Base-by-base conservation (phyloP, 164 flowering plant genomes). In the Warburgia ugandensis region DNA sequence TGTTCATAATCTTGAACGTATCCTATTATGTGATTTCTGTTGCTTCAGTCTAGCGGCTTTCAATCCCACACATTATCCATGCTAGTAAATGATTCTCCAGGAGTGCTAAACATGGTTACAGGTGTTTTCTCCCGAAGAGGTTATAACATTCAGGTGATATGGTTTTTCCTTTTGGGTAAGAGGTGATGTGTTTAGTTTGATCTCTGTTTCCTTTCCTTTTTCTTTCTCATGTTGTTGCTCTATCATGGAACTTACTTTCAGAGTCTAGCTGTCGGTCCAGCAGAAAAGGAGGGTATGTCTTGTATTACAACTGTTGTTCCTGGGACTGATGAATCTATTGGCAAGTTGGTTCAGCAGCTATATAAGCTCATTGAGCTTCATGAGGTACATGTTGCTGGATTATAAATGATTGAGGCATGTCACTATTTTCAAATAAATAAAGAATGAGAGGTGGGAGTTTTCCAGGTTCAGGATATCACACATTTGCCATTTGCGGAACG, bases 291-390 rank as follows among this genome's bases (percentile, higher is more conserved):
- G 65, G 99, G 99, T 1, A 54, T 74, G 35, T 94, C 99, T 45
- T 90, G 96, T 47, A 84, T 94, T 55, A 94, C 92, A 51, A 94
- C 99, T 32, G 99, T 94, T 58, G 94, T 94, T 63, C 97, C 94
- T 53, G 99, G 87, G 27, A 89, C 94, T 45, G 90, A 94, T 71
- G 92, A 80, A 57, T 84, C 95, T 50, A 84, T 89, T 67, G 50
- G 71, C 67, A 89, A 89, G 71, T 73, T 94, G 68, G 80, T 84
- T 43, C 94, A 89, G 57, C 99, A 89, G 52, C 82, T 94, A 42
- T 71, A 78, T 58, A 94, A 86, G 74, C 77, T 94, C 50, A 66
- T 79, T 46, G 95, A 86, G 59, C 50, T 89, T 55, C 88, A 81
- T 60, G 97, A 86, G 88, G 99, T 89, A 52, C 60, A 49, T 29